These are phyloP conservation scores for Tirmania nivea DNA, from an alignment of 495 filamentous ascomycete genomes.

Conservation along the genomic window DNA sequence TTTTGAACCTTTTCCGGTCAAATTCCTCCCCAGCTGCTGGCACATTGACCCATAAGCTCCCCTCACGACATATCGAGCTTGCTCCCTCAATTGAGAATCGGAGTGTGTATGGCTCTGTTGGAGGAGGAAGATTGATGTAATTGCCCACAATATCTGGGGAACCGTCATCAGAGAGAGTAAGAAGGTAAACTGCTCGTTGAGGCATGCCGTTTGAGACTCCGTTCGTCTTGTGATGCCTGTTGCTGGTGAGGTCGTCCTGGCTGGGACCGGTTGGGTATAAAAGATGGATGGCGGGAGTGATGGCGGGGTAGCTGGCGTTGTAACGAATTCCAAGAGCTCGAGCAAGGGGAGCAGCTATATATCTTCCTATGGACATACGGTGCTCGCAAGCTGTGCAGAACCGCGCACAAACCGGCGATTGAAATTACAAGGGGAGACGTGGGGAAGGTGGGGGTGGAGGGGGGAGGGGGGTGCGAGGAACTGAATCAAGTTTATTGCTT, in stretches of 20 bases:
- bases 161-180: constrained; percentile 78
- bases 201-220: constrained; percentile 27
- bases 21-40: constrained; percentile 55
- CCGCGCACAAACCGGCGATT: too few relatives aligned
- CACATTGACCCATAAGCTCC: constrained; percentile 89
- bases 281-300: neutral
- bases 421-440: too few relatives aligned
- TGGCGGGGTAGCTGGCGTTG: neutral
- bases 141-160: constrained; percentile 72
- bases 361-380: neutral
- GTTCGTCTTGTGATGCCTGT: constrained; percentile 12
- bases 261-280: neutral
- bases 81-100: constrained; percentile 90
- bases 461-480: too few relatives aligned
- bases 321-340: neutral
- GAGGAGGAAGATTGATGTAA: constrained; percentile 78
- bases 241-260: neutral
- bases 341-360: neutral
- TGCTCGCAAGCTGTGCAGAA: too few relatives aligned
- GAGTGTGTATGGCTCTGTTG: constrained; percentile 46
- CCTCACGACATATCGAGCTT: constrained; percentile 82
- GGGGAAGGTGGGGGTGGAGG: too few relatives aligned
- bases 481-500: too few relatives aligned
- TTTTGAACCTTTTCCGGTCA: constrained; percentile 50
- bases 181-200: constrained; percentile 42